Percentiles rank a stretch among this genome's conserved stretches.
These are phyloP conservation scores for Juglanconis juglandina DNA, from an alignment of 2,329 filamentous ascomycete species.

Conservation along the genomic window DNA sequence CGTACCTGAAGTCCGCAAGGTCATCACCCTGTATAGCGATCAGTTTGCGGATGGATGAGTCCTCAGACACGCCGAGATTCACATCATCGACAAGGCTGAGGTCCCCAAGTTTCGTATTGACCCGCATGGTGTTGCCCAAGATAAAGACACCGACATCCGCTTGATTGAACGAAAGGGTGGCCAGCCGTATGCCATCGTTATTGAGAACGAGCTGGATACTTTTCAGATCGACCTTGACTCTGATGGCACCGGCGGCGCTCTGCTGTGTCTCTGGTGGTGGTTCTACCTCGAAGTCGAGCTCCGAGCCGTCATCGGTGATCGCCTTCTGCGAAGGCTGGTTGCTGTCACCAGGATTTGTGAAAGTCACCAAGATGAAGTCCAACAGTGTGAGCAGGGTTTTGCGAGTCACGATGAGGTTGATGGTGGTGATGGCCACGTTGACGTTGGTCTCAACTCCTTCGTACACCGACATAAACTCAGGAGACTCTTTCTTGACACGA, in stretches of 20 bases:
- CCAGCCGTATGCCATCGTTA: slow-evolving; percentile 92
- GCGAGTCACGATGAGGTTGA: slow-evolving; percentile 91
- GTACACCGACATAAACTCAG: slow-evolving; percentile 87
- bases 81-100: slow-evolving; percentile 89
- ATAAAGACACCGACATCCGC: slow-evolving; percentile 90
- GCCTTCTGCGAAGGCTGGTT: slow-evolving; percentile 30
- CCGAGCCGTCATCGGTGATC: slow-evolving; percentile 38
- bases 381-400: slow-evolving; percentile 87
- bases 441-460: slow-evolving; percentile 93
- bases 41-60: slow-evolving; percentile 78
- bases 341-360: slow-evolving; percentile 58
- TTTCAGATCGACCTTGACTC: slow-evolving; percentile 90
- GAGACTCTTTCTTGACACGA: slow-evolving; percentile 84
- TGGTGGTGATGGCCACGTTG: slow-evolving; percentile 86
- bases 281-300: slow-evolving; percentile 35
- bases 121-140: slow-evolving; percentile 78
- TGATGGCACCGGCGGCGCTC: slow-evolving; percentile 66
- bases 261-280: slow-evolving; percentile 33
- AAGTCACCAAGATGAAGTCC: slow-evolving; percentile 92
- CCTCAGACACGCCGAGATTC: slow-evolving; percentile 79
- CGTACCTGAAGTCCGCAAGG: slow-evolving; percentile 93
- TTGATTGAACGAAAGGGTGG: slow-evolving; percentile 87
- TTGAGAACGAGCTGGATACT: slow-evolving; percentile 93
- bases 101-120: slow-evolving; percentile 83
- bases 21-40: slow-evolving; percentile 95